Evolutionary conservation across 1,139 yeast genomes (phyloP).

Genomic region (Pichiaceae sp.): DNA sequence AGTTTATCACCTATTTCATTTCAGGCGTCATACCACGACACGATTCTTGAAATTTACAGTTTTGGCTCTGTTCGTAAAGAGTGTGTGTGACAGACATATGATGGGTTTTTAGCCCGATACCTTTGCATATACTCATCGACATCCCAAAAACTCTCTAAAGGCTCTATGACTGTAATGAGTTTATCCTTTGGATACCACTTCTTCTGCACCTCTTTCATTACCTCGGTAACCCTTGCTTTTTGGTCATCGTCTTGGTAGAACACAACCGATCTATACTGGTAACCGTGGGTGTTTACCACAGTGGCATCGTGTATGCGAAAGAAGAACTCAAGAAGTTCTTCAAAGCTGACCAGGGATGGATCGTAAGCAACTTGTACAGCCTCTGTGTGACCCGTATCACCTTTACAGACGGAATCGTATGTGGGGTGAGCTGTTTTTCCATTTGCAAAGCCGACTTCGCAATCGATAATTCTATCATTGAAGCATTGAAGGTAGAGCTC

Average conservation of each 20-base stretch:
- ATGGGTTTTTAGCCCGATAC: conserved; percentile 70
- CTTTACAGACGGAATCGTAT: conserved; percentile 70
- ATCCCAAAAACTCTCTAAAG: conserved; percentile 67
- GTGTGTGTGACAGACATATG: too few relatives aligned
- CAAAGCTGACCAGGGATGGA: conserved; percentile 50
- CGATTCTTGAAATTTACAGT: too few relatives aligned
- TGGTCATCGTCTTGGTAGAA: conserved; percentile 54
- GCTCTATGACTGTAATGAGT: conserved; percentile 63
- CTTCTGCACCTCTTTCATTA: conserved; percentile 34
- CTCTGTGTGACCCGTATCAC: conserved; percentile 66
- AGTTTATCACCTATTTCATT: too few relatives aligned
- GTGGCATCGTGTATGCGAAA: conserved; percentile 88
- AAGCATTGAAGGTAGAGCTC: conserved; percentile 69
- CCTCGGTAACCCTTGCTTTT: conserved; percentile 30
- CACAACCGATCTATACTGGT: conserved; percentile 78
- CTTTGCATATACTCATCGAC: conserved; percentile 92
- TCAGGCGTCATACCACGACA: too few relatives aligned
- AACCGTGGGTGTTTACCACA: conserved; percentile 55
- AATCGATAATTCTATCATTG: conserved; percentile 51
- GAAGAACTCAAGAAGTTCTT: conserved; percentile 70
- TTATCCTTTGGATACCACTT: conserved; percentile 44
- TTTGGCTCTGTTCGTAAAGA: too few relatives aligned
- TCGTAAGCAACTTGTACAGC: conserved; percentile 76
- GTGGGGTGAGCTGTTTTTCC: conserved; percentile 52
- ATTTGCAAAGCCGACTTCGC: conserved; percentile 86